These are phyloP conservation scores for Candida qinlingensis DNA, from an alignment of 805 yeast genomes.

Conservation along the genomic window DNA sequence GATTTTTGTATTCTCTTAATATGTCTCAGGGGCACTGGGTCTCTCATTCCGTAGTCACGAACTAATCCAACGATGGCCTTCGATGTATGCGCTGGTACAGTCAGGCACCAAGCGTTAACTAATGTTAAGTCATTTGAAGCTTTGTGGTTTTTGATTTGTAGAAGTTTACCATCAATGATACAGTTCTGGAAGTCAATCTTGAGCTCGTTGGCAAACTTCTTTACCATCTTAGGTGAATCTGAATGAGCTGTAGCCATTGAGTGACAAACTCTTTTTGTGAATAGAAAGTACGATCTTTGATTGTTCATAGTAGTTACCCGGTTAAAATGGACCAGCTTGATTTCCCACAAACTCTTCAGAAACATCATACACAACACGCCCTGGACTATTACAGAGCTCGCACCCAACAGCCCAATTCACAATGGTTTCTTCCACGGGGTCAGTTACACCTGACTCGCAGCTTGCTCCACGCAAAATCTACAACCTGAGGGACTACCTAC, in stretches of 20 bases:
- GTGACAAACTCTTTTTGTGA: too few relatives aligned
- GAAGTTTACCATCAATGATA: constrained; percentile 37
- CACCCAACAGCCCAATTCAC: too few relatives aligned
- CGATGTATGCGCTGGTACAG: constrained; percentile 34
- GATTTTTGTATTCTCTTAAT: constrained; percentile 51
- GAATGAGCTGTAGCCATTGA: too few relatives aligned
- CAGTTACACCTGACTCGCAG: neutral
- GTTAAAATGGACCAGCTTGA: too few relatives aligned
- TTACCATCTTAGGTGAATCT: constrained; percentile 27
- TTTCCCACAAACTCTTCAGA: too few relatives aligned
- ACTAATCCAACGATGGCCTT: constrained; percentile 20
- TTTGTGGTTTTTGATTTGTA: constrained; percentile 35
- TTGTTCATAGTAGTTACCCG: too few relatives aligned
- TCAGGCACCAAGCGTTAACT: constrained; percentile 44
- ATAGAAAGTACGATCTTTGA: too few relatives aligned
- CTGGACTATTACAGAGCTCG: too few relatives aligned
- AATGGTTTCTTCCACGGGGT: neutral
- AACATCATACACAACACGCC: too few relatives aligned
- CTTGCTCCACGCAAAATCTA: constrained; percentile 15
- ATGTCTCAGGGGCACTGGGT: constrained; percentile 31
- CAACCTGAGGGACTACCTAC: constrained; percentile 18
- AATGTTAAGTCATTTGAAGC: constrained; percentile 22
- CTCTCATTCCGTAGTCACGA: constrained; percentile 20
- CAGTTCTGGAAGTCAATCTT: constrained; percentile 43
- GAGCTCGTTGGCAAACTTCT: constrained; percentile 28